phyloP scores from a whole-genome alignment of 2,329 filamentous ascomycete species.

The Didymella pinodella region DNA sequence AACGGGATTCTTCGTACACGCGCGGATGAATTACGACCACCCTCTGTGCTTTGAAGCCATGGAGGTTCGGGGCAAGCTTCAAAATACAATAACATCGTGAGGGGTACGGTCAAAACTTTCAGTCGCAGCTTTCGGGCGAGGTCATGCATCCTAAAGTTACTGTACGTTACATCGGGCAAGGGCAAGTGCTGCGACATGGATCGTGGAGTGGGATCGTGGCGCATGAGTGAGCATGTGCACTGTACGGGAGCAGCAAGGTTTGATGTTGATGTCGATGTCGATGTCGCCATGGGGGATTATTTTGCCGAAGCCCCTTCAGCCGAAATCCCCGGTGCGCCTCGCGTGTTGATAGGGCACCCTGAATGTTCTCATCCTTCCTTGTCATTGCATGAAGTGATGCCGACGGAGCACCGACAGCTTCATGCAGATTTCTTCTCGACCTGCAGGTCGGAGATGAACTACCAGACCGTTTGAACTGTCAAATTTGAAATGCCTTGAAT shows the following conservation, averaged over 20 bases:
- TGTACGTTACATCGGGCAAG: background rate
- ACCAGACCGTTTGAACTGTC: background rate
- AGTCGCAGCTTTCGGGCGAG: background rate
- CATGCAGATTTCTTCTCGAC: background rate
- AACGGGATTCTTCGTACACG: background rate
- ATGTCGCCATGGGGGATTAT: background rate
- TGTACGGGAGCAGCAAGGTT: slow-evolving; percentile 1
- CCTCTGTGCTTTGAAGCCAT: too few relatives aligned
- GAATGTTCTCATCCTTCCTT: background rate
- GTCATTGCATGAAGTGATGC: background rate
- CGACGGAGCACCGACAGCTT: slow-evolving; percentile 7
- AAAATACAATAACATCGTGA: background rate
- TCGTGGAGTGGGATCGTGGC: background rate
- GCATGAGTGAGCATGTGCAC: background rate
- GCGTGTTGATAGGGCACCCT: background rate
- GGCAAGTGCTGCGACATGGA: background rate
- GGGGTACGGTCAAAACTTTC: background rate
- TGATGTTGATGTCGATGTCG: background rate
- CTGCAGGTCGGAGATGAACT: slow-evolving; percentile 5
- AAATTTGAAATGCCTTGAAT: background rate
- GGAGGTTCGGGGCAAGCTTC: too few relatives aligned
- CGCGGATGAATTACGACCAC: too few relatives aligned
- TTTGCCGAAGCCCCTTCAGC: background rate
- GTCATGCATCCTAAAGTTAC: background rate
- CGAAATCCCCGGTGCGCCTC: background rate